Conservation (phyloP, 805 yeast species). For the Suhomyces xylopsoci region DNA sequence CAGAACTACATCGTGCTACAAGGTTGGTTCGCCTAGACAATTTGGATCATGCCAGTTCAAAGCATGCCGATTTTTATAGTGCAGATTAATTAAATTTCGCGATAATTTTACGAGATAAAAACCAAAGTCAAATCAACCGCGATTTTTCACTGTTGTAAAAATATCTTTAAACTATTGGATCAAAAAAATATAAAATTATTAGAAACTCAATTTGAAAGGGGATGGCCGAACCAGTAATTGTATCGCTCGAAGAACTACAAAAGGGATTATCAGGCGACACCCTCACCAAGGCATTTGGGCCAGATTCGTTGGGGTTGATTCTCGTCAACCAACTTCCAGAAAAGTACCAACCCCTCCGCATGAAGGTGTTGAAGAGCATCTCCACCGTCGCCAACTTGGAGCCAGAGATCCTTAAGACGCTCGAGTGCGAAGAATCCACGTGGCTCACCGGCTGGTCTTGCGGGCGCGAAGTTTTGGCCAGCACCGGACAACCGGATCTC, state of each 20-base stretch:
- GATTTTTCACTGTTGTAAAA: background rate
- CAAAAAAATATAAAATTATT: too few relatives aligned
- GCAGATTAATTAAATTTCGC: background rate
- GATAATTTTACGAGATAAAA: too few relatives aligned
- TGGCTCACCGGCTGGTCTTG: slow-evolving; percentile 63
- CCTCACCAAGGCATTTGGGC: slow-evolving; percentile 50
- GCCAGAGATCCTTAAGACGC: slow-evolving; percentile 23
- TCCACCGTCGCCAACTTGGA: slow-evolving; percentile 42
- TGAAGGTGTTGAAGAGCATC: slow-evolving; percentile 41
- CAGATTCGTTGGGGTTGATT: slow-evolving; percentile 53
- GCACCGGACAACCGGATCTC: slow-evolving; percentile 42
- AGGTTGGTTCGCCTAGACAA: background rate
- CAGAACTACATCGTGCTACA: background rate
- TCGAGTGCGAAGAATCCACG: slow-evolving; percentile 48
- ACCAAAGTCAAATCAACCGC: too few relatives aligned
- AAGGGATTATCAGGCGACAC: slow-evolving; percentile 27
- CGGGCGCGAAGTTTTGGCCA: slow-evolving; percentile 49
- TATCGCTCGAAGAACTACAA: slow-evolving; percentile 26
- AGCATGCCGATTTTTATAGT: background rate
- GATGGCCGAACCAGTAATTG: slow-evolving; percentile 24
- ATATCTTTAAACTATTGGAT: too few relatives aligned
- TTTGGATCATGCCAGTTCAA: background rate
- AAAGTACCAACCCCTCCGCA: slow-evolving; percentile 36
- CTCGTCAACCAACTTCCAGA: slow-evolving; percentile 44
- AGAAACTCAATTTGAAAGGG: too few relatives aligned